phyloP scores from a whole-genome alignment of 305 asterid species.

The Fraxinus sp. region DNA sequence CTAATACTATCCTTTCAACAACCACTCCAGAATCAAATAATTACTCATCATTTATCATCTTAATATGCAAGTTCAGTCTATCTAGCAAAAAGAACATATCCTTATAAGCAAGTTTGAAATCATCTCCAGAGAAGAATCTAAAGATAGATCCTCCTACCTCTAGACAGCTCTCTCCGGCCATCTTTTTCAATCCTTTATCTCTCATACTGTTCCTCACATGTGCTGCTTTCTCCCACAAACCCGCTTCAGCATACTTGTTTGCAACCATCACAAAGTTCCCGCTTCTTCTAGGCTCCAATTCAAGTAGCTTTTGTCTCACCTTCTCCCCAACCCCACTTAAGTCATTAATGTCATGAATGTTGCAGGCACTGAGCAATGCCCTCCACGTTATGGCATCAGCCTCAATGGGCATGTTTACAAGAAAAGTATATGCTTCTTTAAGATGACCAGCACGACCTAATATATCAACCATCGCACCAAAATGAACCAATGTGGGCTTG shows the following conservation, averaged over 20 bases:
- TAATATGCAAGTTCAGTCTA: slow-evolving; percentile 45
- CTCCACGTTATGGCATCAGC: slow-evolving; percentile 76
- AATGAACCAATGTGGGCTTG: slow-evolving; percentile 63
- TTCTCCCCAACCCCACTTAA: slow-evolving; percentile 47
- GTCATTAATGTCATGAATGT: slow-evolving; percentile 56
- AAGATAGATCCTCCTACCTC: slow-evolving; percentile 50
- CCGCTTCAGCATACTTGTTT: slow-evolving; percentile 61
- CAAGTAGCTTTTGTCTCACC: slow-evolving; percentile 49
- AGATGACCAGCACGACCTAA: slow-evolving; percentile 71
- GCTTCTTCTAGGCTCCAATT: slow-evolving; percentile 64
- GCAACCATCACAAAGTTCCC: slow-evolving; percentile 77
- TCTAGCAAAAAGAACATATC: slow-evolving; percentile 38
- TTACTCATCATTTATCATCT: slow-evolving; percentile 34
- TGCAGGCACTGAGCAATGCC: slow-evolving; percentile 72
- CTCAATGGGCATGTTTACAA: slow-evolving; percentile 48
- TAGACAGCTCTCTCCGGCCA: slow-evolving; percentile 67
- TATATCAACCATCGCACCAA: slow-evolving; percentile 73
- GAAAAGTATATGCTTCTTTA: slow-evolving; percentile 53
- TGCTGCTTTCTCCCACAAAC: slow-evolving; percentile 68
- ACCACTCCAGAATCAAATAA: neutral
- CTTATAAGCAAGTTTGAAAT: slow-evolving; percentile 25
- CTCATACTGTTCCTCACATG: slow-evolving; percentile 51
- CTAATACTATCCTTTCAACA: neutral
- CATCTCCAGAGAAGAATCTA: slow-evolving; percentile 49
- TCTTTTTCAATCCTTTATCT: slow-evolving; percentile 52